A percentile compares a stretch with the other conserved stretches of the same genome.
phyloP scores from a whole-genome alignment of 176 grass and related monocot species.

The Musa schizocarpa region DNA sequence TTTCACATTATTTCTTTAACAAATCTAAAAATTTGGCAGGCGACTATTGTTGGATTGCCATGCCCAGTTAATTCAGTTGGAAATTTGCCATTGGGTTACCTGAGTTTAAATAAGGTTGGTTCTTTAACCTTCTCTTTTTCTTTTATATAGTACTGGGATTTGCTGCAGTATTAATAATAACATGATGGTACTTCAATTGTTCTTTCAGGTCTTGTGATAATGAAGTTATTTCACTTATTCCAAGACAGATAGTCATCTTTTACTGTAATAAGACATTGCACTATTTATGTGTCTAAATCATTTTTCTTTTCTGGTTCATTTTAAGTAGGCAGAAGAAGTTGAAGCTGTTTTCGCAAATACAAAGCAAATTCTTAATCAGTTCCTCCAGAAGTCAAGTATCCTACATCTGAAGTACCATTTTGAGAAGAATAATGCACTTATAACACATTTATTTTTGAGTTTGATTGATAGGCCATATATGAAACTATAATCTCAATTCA shows the following conservation, averaged over 20 bases:
- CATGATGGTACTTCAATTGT: not conserved
- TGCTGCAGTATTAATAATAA: not conserved
- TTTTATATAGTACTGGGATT: not conserved
- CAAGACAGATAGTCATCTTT: not conserved
- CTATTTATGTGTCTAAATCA: conserved; percentile 11
- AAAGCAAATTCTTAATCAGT: conserved; percentile 98
- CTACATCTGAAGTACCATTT: conserved; percentile 6
- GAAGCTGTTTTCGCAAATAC: conserved; percentile 84
- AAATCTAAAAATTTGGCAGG: conserved; percentile 30
- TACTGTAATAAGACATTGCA: conserved; percentile 7
- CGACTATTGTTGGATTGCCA: conserved; percentile 88
- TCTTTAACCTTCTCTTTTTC: not conserved
- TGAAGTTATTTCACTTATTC: not conserved
- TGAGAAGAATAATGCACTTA: not conserved
- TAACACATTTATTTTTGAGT: not conserved
- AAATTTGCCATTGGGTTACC: conserved; percentile 71
- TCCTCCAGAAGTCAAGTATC: conserved; percentile 84
- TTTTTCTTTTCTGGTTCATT: conserved; percentile 26
- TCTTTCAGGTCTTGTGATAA: not conserved
- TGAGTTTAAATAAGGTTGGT: conserved; percentile 74
- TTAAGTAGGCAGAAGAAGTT: conserved; percentile 75
- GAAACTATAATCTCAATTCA: not conserved
- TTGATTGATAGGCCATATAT: not conserved
- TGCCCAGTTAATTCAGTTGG: conserved; percentile 89
- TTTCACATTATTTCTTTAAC: conserved; percentile 15